A percentile compares a stretch with the other conserved stretches of the same genome.
phyloP scores from a whole-genome alignment of 2,329 filamentous ascomycete species.

The Neonectria hederae region DNA sequence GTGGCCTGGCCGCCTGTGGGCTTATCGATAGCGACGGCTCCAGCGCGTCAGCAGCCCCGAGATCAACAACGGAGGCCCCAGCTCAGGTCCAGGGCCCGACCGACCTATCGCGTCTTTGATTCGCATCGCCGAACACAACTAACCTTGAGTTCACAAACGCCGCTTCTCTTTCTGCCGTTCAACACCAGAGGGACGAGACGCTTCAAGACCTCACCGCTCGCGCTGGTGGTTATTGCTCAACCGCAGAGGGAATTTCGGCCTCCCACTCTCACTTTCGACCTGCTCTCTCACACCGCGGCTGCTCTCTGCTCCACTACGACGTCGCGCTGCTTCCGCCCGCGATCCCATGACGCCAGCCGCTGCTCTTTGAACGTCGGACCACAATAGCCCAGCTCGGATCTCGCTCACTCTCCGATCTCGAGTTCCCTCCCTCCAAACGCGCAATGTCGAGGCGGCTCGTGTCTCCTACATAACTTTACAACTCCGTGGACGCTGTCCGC shows the following conservation, averaged over 20 bases:
- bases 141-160: neutral
- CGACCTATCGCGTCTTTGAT: conserved; percentile 18
- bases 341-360: conserved; percentile 12
- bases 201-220: neutral
- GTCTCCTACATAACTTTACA: conserved; percentile 10
- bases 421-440: conserved; percentile 7
- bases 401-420: neutral
- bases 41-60: conserved; percentile 16
- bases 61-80: conserved; percentile 17
- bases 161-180: neutral
- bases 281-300: conserved; percentile 4
- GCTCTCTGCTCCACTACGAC: conserved; percentile 19
- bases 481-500: conserved; percentile 11
- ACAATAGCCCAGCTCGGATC: conserved; percentile 10
- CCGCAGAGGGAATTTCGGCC: neutral
- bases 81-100: neutral
- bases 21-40: conserved; percentile 11
- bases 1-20: neutral
- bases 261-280: neutral
- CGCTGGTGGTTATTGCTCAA: neutral
- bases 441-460: conserved; percentile 14
- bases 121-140: conserved; percentile 12
- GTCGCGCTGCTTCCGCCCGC: conserved; percentile 16
- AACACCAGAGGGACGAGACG: neutral
- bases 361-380: conserved; percentile 15